Evolutionary conservation across 1,139 yeast genomes (phyloP).

Genomic region (Hyphopichia pseudoburtonii): DNA sequence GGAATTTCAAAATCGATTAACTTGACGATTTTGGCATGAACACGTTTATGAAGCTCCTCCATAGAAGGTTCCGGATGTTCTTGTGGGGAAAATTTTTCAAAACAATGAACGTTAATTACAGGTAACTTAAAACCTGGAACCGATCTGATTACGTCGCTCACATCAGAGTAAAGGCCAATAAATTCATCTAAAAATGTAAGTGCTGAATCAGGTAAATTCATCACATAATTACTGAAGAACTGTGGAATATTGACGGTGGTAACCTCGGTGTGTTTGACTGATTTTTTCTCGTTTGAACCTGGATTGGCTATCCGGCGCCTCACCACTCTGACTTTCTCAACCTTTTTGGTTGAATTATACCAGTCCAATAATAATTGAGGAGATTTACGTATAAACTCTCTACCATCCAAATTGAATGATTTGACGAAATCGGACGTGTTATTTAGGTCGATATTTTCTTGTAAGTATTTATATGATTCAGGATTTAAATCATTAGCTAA

Average conservation of each 20-base stretch:
- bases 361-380: constrained; percentile 49
- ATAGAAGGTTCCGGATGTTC: constrained; percentile 66
- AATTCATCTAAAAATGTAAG: constrained; percentile 78
- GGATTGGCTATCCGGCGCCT: constrained; percentile 36
- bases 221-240: constrained; percentile 71
- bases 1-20: constrained; percentile 52
- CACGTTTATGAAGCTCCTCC: constrained; percentile 62
- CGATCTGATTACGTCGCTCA: constrained; percentile 29
- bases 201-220: constrained; percentile 96
- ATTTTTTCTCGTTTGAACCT: constrained; percentile 17
- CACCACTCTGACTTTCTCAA: constrained; percentile 27
- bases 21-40: constrained; percentile 58
- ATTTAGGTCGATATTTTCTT: constrained; percentile 63
- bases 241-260: constrained; percentile 52
- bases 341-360: constrained; percentile 21
- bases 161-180: constrained; percentile 61
- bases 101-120: constrained; percentile 82
- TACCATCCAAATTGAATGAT: constrained; percentile 77
- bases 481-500: constrained; percentile 95
- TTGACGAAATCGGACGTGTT: constrained; percentile 61
- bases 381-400: constrained; percentile 69
- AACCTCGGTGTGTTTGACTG: constrained; percentile 26
- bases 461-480: constrained; percentile 69
- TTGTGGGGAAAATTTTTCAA: constrained; percentile 76
- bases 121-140: constrained; percentile 63